A percentile compares a stretch with the other conserved stretches of the same genome.
These are phyloP conservation scores for Carex scoparia DNA, from an alignment of 176 grass and related monocot genomes.

Conservation along the genomic window DNA sequence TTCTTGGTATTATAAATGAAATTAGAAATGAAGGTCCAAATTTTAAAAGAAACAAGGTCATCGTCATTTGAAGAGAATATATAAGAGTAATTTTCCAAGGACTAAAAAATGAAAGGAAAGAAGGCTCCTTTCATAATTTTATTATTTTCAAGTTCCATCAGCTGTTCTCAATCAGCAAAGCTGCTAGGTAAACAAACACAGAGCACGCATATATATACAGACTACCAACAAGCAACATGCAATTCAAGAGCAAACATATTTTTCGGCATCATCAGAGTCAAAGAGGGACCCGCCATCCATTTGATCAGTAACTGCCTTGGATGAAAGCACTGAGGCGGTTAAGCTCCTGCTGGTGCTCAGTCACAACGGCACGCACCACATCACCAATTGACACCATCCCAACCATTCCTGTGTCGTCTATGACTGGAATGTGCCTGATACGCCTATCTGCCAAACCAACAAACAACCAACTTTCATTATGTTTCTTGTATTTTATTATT, in stretches of 20 bases:
- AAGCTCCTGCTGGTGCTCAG: slow-evolving; percentile 84
- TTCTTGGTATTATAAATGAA: not conserved
- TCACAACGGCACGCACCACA: slow-evolving; percentile 78
- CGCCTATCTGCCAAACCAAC: slow-evolving; percentile 52
- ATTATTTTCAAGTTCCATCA: not conserved
- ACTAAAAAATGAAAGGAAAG: not conserved
- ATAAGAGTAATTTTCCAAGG: not conserved
- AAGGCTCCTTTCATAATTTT: not conserved
- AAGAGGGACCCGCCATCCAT: not conserved
- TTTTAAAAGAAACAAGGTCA: not conserved
- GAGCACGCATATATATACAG: not conserved
- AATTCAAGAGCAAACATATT: not conserved
- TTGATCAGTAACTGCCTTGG: slow-evolving; percentile 80
- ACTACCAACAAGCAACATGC: not conserved
- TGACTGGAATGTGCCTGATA: slow-evolving; percentile 91
- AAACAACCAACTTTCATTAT: not conserved
- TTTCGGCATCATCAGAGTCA: slow-evolving; percentile 31
- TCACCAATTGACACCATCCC: slow-evolving; percentile 99
- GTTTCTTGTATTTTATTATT: not conserved
- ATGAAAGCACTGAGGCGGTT: slow-evolving; percentile 86
- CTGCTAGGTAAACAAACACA: not conserved
- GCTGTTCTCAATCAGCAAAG: slow-evolving; percentile 16
- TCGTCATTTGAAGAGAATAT: not conserved
- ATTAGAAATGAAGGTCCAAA: not conserved
- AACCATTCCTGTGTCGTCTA: slow-evolving; percentile 55